These are phyloP conservation scores for Ambrosiella xylebori DNA, from an alignment of 2,329 filamentous ascomycete species.

Conservation along the genomic window DNA sequence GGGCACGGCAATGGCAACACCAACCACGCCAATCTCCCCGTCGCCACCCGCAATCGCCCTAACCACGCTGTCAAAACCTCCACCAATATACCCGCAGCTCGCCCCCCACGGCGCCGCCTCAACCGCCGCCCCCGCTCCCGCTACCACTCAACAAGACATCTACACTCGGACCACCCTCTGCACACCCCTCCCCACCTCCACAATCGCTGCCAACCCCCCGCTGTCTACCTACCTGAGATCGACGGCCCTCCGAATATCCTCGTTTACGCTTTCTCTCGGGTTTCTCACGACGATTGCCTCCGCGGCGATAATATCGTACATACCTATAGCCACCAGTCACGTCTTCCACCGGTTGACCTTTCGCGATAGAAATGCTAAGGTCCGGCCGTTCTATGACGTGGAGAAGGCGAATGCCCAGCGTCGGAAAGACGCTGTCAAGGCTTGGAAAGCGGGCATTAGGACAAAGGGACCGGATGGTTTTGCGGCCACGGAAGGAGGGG, in stretches of 20 bases:
- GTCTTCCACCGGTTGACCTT: too few relatives aligned
- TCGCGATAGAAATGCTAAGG: too few relatives aligned
- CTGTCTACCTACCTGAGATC: constrained; percentile 40
- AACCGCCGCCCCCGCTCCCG: too few relatives aligned
- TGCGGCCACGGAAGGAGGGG: constrained; percentile 60
- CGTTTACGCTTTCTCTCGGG: constrained; percentile 57
- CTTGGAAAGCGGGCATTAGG: background rate
- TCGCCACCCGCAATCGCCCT: too few relatives aligned
- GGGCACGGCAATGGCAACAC: too few relatives aligned
- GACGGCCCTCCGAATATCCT: constrained; percentile 44
- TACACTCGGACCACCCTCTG: background rate
- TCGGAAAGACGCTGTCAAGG: constrained; percentile 14
- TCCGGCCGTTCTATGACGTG: too few relatives aligned
- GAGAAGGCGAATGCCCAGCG: constrained; percentile 12
- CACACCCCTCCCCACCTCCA: background rate
- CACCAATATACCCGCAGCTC: too few relatives aligned
- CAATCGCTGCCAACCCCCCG: background rate
- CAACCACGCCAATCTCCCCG: too few relatives aligned
- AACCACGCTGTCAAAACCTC: too few relatives aligned
- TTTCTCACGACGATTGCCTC: constrained; percentile 64
- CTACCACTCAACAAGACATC: background rate
- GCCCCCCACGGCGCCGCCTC: too few relatives aligned
- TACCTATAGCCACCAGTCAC: constrained; percentile 29
- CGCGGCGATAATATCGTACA: constrained; percentile 52
- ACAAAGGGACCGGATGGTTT: constrained; percentile 30